Base-by-base conservation (phyloP, 345 rosid genomes). In the Ceriops tagal region DNA sequence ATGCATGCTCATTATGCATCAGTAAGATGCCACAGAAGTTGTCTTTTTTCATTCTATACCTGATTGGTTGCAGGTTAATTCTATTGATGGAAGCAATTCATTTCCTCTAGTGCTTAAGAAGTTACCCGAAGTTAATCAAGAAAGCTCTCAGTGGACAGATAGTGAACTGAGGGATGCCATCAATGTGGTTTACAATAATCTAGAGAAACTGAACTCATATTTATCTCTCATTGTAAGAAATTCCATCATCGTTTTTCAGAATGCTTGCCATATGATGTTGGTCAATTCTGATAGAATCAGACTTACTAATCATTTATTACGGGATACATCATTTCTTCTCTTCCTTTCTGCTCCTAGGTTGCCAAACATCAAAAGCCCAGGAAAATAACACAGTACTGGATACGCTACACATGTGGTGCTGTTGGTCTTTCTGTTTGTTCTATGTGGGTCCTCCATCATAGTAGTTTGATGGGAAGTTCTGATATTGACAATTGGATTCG, bases 391-490 rank as follows among this genome's bases (percentile, higher is more conserved):
- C 85, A 75, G 62, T 79, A 84, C 71, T 93, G 98, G 98, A 78
- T 89, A 51, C 88, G 71, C 62, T 88, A 91, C 79, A 78, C 97
- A 18, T 89, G 85, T 76, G 92, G 96, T 75, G 93, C 89, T 46
- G 82, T 89, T 85, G 97, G 96, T 37, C 75, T 93, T 49, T 89
- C 95, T 1, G 75, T 83, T 69, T 85, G 84, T 77, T 87, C 96
- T 53, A 5, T 91, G 68, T 93, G 98, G 98, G 80, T 93, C 58
- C 82, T 91, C 61, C 88, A 70, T 49, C 98, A 93, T 73, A 93
- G 98, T 75, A 83, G 89, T 74, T 69, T 91, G 77, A 86, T 88
- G 97, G 97, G 98, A 73, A 91, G 96, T 77, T 78, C 95, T 60
- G 97, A 91, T 75, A 90, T 89, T 62, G 92, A 88, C 72, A 89